Evolutionary conservation across 148 eudicot species (phyloP).

Genomic region (Rhododendron kiyosumense): DNA sequence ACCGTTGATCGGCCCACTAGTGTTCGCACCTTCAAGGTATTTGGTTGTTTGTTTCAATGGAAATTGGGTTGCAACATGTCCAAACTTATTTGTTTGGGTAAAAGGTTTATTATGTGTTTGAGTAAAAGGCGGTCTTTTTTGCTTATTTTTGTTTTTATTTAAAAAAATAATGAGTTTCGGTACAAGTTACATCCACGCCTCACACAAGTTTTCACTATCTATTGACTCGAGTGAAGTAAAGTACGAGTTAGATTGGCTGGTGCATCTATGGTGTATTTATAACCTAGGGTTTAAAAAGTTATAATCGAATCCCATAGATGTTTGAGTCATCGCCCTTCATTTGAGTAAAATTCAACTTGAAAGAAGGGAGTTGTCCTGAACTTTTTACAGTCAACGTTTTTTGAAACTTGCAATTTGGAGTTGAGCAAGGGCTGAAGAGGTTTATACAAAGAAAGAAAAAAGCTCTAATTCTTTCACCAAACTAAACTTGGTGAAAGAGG

Average conservation of each 20-base stretch:
- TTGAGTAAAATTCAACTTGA: not conserved
- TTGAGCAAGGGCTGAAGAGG: not conserved
- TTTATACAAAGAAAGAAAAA: not conserved
- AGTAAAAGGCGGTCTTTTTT: too few relatives aligned
- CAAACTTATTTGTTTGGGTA: not conserved
- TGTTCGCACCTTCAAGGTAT: slow-evolving; percentile 64
- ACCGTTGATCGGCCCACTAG: slow-evolving; percentile 74
- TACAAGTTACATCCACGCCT: not conserved
- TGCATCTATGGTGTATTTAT: not conserved
- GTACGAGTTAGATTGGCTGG: not conserved
- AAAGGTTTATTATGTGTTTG: not conserved
- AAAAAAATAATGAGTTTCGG: too few relatives aligned
- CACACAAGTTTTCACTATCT: not conserved
- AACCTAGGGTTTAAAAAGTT: not conserved
- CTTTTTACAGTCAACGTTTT: not conserved
- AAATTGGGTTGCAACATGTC: not conserved
- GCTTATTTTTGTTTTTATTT: too few relatives aligned
- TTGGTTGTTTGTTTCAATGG: not conserved
- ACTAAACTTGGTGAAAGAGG: not conserved
- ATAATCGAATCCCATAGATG: not conserved
- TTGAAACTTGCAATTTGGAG: not conserved
- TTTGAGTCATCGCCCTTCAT: not conserved
- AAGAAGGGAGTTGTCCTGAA: not conserved
- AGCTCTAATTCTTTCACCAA: not conserved
- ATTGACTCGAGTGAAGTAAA: not conserved